Evolutionary conservation across 2,329 filamentous ascomycete species (phyloP), one percentile per base, ranked within the genome.

Genomic region (Colletotrichum musicola): DNA sequence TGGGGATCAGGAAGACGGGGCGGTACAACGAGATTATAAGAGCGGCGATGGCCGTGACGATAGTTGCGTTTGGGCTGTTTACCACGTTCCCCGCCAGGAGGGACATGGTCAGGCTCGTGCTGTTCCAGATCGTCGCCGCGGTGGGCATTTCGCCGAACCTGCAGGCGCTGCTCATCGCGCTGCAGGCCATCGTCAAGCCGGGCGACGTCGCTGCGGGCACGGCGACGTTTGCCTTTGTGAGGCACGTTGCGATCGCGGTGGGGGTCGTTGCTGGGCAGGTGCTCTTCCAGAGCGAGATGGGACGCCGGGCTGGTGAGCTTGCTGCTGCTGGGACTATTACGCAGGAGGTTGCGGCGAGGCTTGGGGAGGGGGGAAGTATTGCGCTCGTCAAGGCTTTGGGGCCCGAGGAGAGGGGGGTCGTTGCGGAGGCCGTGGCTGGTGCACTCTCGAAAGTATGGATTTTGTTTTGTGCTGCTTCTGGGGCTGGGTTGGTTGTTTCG

Each of bases 251-350:
- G 10, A 92, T 89, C 0, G 86, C 89, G 2, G 86, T 90, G 20
- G 90, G 89, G 0, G 86, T 94, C 60, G 91, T 93, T 1, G 83
- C 94, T 46, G 93, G 93, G 25, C 89, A 91, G n/a, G 91, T 93
- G 53, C 86, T 95, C 44, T 94, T 95, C 80, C 90, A 93, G 79
- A 94, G 95, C 76, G 81, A 86, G 68, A 93, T 94, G 89, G 80
- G 88, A 71, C 82, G 81, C 54, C 86, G 89, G 72, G 82, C 84
- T 27, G 74, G 78, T 3, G 74, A 75, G n/a, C 82, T 92, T 27
- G 78, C 80, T 18, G 73, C 78, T 35, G 55, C 62, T 1, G 78
- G 85, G 3, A 82, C 93, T 3, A 82, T 93, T 0, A 85, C 86
- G 0, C 78, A 77, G 0, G 74, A 85, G 3, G 78, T 84, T 0